phyloP scores from a whole-genome alignment of 208 protist species.

The Leishmania mexicana region DNA sequence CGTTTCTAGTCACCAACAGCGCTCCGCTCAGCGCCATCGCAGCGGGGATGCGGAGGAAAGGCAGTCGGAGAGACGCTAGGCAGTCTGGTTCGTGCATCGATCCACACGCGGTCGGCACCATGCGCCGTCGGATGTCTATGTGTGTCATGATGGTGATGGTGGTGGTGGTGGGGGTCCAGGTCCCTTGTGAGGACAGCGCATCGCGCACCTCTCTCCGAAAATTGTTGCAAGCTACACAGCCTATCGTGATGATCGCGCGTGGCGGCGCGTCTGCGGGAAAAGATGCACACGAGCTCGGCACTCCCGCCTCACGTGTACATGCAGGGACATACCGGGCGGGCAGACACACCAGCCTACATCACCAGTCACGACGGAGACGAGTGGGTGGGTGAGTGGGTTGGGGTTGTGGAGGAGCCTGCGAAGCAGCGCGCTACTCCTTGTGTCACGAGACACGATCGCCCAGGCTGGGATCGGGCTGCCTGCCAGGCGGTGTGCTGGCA shows the following conservation, averaged over 20 bases:
- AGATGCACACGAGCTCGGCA: too few species aligned
- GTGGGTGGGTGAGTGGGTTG: background rate
- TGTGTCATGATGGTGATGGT: too few species aligned
- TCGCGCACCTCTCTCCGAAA: too few species aligned
- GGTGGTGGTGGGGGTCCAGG: too few species aligned
- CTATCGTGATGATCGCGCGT: too few species aligned
- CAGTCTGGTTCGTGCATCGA: background rate
- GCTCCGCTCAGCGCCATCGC: background rate
- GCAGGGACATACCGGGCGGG: background rate
- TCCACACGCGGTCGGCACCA: too few species aligned
- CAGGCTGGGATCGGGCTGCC: conserved; percentile 2
- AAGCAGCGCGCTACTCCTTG: conserved; percentile 9
- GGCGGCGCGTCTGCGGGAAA: too few species aligned
- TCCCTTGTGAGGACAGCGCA: too few species aligned
- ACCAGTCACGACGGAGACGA: background rate
- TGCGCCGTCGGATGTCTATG: too few species aligned
- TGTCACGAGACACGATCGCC: conserved; percentile 25
- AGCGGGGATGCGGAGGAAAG: background rate
- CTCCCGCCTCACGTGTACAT: background rate
- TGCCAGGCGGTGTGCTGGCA: background rate
- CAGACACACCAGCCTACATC: background rate
- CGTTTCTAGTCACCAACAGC: too few species aligned
- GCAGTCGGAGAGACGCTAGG: background rate
- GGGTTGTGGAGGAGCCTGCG: background rate
- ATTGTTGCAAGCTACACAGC: too few species aligned